A percentile compares a stretch with the other conserved stretches of the same genome.
Conservation (phyloP, 1,284 basidiomycete genomes). For the Termitomyces sp. region DNA sequence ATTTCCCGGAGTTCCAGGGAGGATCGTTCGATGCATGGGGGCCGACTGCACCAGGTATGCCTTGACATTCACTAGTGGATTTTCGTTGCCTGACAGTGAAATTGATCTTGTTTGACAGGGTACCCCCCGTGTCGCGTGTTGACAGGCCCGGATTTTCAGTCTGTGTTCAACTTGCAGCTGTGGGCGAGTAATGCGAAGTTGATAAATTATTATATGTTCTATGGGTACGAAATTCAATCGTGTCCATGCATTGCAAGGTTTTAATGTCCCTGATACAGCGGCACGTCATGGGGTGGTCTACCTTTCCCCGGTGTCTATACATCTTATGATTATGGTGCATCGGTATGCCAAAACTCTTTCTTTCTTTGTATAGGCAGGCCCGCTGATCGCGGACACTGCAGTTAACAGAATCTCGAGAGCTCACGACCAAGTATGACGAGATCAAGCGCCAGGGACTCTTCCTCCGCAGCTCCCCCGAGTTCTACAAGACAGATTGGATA, state of each 20-base stretch:
- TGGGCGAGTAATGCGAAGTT: slow-evolving; percentile 76
- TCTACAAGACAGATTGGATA: slow-evolving; percentile 73
- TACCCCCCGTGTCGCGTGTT: slow-evolving; percentile 45
- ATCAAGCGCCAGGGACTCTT: slow-evolving; percentile 73
- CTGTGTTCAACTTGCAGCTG: slow-evolving; percentile 68
- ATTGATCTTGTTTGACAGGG: slow-evolving; percentile 23
- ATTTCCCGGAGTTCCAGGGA: slow-evolving; percentile 67
- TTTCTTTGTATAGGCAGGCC: neutral
- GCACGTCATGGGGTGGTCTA: slow-evolving; percentile 75
- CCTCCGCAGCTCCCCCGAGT: slow-evolving; percentile 67
- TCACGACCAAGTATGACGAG: slow-evolving; percentile 67
- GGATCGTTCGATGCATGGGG: slow-evolving; percentile 76
- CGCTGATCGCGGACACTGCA: slow-evolving; percentile 15
- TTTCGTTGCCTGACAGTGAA: no score
- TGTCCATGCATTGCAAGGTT: neutral
- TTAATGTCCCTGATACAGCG: slow-evolving; percentile 35
- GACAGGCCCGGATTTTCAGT: slow-evolving; percentile 67
- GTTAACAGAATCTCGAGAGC: slow-evolving; percentile 65
- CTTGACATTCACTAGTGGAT: neutral
- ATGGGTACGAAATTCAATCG: slow-evolving; percentile 43
- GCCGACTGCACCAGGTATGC: slow-evolving; percentile 51
- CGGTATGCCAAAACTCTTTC: slow-evolving; percentile 27
- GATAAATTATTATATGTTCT: slow-evolving; percentile 77
- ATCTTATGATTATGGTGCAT: slow-evolving; percentile 65
- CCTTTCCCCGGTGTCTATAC: slow-evolving; percentile 63